Evolutionary conservation across 2,329 filamentous ascomycete species (phyloP), one percentile per base, ranked within the genome.

Genomic region (Pestalotiopsis sp.): DNA sequence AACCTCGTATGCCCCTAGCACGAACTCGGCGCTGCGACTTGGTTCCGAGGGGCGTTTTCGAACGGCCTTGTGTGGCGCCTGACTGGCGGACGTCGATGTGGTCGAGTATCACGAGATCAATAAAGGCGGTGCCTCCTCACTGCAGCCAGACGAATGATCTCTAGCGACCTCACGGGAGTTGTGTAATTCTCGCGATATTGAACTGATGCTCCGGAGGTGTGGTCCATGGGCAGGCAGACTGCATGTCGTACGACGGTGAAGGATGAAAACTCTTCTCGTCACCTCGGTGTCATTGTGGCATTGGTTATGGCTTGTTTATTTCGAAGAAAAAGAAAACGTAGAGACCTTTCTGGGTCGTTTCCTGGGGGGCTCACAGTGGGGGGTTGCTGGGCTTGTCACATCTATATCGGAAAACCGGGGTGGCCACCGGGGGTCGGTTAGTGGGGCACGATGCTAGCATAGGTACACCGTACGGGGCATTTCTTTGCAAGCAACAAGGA

Each of bases 1-100:
- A 36, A 62, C 59, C 59, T 62, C 59, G 31, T 62, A 62, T 41
- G 59, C 25, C 59, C 59, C 59, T 62, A n/a, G 59, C 59, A 62
- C 59, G 59, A 62, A 62, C 27, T 62, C 59, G 59, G 59, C 59
- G 14, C 59, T 36, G 27, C 14, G 4, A 20, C 31, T 38, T 40
- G 27, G 59, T 40, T 62, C 59, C 59, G 59, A 62, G 36, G 36
- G 27, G 59, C 36, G 59, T 40, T 62, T 40, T 62, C 31, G 25
- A 60, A 20, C 45, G 13, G 7, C 13, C 4, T 17, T 31, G 27
- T 27, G 36, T 62, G n/a, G 25, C 27, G n/a, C 38, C n/a, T 62
- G 27, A 62, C 59, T 62, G 59, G 59, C 59, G 27, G 25, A 27
- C n/a, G 11, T 17, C 17, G 36, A 62, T 27, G 20, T 36, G 11